Base-by-base conservation (phyloP, 805 yeast species). In the Saitoella complicata region DNA sequence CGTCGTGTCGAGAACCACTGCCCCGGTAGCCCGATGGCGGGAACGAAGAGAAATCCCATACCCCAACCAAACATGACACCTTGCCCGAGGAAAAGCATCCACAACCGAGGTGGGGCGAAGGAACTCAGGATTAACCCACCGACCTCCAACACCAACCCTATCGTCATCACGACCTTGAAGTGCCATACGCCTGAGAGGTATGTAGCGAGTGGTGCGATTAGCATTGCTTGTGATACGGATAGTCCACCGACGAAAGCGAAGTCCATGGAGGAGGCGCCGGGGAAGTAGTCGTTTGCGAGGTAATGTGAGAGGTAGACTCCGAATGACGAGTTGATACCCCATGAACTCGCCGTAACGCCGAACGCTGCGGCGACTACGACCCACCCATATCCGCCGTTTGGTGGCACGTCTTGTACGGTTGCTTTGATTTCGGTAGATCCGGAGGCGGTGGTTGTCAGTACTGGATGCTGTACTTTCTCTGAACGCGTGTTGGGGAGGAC, bases 301-400 rank as follows among this genome's bases (percentile, higher is more conserved):
- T 40, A 40, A 39, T 40, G 39, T 34, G n/a, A 10, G 10, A 40
- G 43, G 8, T 40, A 40, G 43, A 40, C 8, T 5, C 43, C 38
- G 38, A 32, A 40, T n/a, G 43, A 40, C 40, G 43, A 36, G 40
- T 32, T 31, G 8, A 40, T 12, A 6, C 40, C 43, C 43, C 43
- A 40, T 6, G 43, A 31, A 29, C 12, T 32, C 11, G 38, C 12
- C 12, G 31, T 40, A 9, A 40, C 38, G 9, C 31, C 8, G 13
- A 31, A 40, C n/a, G 31, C 31, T 5, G 43, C 43, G n/a, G 31
- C 43, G 9, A 40, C 43, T 11, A 36, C 31, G 8, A 40, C 9
- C 43, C 43, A 40, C 13, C 47, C 83, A 5, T 40, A 40, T 10
- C 34, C 39, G 9, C 43, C 44, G 33, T 32, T 32, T 8, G 31